A percentile compares a stretch with the other conserved stretches of the same genome.
Evolutionary conservation across 2,329 filamentous ascomycete species (phyloP).

Genomic region (Phoma herbarum): DNA sequence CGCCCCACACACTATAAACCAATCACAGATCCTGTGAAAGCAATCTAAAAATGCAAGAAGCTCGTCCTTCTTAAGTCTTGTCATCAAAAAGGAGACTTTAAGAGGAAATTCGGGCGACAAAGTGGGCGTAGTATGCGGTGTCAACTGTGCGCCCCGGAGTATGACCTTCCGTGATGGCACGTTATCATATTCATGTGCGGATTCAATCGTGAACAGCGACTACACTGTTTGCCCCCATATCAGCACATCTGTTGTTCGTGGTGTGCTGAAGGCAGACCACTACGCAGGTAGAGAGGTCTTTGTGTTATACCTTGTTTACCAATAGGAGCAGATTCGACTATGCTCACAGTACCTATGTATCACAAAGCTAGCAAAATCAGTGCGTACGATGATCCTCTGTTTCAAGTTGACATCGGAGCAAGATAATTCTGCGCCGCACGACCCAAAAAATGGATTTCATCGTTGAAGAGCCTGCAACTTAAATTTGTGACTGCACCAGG

Average conservation of each 20-base stretch:
- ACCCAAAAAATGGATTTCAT: not conserved
- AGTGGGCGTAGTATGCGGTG: not conserved
- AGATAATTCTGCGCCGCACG: not conserved
- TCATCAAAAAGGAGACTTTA: not conserved
- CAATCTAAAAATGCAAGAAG: not conserved
- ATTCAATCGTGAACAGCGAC: not conserved
- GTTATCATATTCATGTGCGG: not conserved
- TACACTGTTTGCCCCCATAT: not conserved
- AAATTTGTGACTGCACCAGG: not conserved
- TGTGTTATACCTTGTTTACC: not conserved
- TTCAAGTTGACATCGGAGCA: not conserved
- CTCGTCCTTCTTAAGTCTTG: not conserved
- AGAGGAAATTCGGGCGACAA: not conserved
- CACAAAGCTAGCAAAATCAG: not conserved
- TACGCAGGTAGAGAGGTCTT: not conserved
- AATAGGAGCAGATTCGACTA: not conserved
- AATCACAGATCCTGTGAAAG: not conserved
- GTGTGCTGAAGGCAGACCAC: not conserved
- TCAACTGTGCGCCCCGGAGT: not conserved
- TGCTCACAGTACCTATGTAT: not conserved
- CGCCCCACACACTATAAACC: not conserved
- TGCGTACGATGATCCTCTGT: not conserved
- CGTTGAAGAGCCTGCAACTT: not conserved
- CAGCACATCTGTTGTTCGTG: not conserved
- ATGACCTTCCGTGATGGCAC: not conserved